Base-by-base conservation (phyloP, 2,329 filamentous ascomycete genomes). In the Trichoderma sp. region DNA sequence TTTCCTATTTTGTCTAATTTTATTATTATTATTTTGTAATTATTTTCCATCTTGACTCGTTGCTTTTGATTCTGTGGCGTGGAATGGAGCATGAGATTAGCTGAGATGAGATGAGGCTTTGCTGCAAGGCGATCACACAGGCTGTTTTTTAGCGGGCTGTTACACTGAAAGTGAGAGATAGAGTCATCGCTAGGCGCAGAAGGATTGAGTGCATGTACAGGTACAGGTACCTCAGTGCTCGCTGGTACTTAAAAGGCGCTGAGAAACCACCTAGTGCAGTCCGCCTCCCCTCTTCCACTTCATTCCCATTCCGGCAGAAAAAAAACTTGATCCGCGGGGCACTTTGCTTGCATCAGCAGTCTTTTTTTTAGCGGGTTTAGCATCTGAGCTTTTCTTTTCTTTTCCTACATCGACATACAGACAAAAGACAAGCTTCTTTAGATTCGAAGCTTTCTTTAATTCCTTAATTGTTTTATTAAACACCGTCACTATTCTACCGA, bases 281-380 rank as follows among this genome's bases (percentile, higher is more conserved):
- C 38, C n/a, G n/a, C 0, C 45, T 12, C 27, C 18, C 24, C 41
- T 50, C 18, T 29, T 24, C 31, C 50, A 21, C 66, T 56, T 69
- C 50, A 38, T 21, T 64, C 62, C 18, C 62, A 59, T 69, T 69
- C 66, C 66, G 66, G 66, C 66, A 69, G 66, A 59, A 69, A 69
- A 69, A 69, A 69, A 69, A 53, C 45, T 62, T 33, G 29, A 64
- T 64, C n/a, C 62, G 62, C 62, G 62, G 62, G 62, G 62, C 62
- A 69, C 45, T 31, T 53, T 53, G 65, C 45, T 38, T 56, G 29
- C 66, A 69, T 59, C 50, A 69, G 50, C 65, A 29, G 41, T 35
- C 12, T 56, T 24, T 33, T 56, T 33, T 50, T 11, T 62, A 62
- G 59, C 59, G 59, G 31, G 45, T n/a, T 38, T n/a, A 45, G 41